Base-by-base conservation (phyloP, 495 filamentous ascomycete genomes). In the Chaetomidium leptoderma region DNA sequence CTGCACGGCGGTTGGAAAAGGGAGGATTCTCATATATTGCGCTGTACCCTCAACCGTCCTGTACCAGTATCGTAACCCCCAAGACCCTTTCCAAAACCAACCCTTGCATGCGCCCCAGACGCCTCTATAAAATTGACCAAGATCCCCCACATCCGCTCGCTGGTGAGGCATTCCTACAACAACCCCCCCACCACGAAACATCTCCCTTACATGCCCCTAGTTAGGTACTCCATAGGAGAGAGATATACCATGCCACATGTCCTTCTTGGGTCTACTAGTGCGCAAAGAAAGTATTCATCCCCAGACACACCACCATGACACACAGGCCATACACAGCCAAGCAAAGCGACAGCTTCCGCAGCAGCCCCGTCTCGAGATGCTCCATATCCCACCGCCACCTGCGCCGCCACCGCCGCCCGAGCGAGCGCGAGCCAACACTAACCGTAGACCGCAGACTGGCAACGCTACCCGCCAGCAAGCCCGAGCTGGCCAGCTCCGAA, bases 301-400 rank as follows among this genome's bases (percentile, higher is more conserved):
- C 73, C 63, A 98, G 72, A 67, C 92, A 97, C 40, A 91, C 83
- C 9, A 89, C 73, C 93, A 98, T 98, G 36, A 98, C 90, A 48
- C 88, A 67, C 6, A 87, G 54, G 9, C 93, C 93, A 73, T 97
- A 98, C 17, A 90, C 74, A 4, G 87, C 86, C 57, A 98, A 74
- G 5, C 75, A 86, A 24, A 97, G 72, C 53, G 90, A 85, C 52
- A 90, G 70, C 64, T 80, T 85, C 53, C 93, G 75, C 39, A 97
- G 70, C 29, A 96, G 57, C 10, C 73, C 78, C 21, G 71, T 70
- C 47, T 77, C 70, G 26, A 79, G 45, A 35, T 79, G 72, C 56
- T 79, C 76, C 70, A 79, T 53, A 43, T 79, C 77, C 77, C 74
- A 79, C 33, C 76, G 67, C 73, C 71, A 79, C 53, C 59, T 65